phyloP scores from a whole-genome alignment of 176 grass and related monocot genomes.

The Musa itinerans region DNA sequence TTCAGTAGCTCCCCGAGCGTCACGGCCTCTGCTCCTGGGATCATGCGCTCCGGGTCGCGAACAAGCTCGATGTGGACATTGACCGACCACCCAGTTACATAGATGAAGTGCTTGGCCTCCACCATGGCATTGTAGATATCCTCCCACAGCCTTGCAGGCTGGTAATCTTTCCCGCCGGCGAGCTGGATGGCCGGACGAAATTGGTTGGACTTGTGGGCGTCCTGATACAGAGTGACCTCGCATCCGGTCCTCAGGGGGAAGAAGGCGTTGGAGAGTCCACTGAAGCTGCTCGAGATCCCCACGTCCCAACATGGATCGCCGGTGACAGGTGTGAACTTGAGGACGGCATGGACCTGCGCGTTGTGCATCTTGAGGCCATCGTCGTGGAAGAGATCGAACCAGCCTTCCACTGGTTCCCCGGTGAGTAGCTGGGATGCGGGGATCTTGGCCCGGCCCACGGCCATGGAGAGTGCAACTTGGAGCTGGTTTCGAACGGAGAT shows the following conservation, averaged over 20 bases:
- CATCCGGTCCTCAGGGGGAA: constrained; percentile 56
- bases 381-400: constrained; percentile 42
- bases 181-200: constrained; percentile 42
- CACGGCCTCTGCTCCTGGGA: constrained; percentile 45
- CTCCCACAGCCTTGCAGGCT: constrained; percentile 53
- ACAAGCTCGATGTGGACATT: constrained; percentile 50
- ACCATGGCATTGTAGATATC: constrained; percentile 51
- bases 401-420: constrained; percentile 27
- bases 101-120: constrained; percentile 64
- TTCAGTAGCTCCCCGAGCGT: constrained; percentile 66
- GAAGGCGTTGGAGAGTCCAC: constrained; percentile 36
- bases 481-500: constrained; percentile 66
- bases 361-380: constrained; percentile 27
- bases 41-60: constrained; percentile 47
- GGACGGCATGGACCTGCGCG: constrained; percentile 35
- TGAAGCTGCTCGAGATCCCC: constrained; percentile 31
- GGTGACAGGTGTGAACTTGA: constrained; percentile 29
- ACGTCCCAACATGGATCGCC: constrained; percentile 52
- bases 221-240: constrained; percentile 62
- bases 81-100: constrained; percentile 71
- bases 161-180: constrained; percentile 23
- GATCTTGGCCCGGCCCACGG: constrained; percentile 41
- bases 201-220: constrained; percentile 43
- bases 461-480: constrained; percentile 29
- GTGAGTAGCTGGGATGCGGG: constrained; percentile 27